Evolutionary conservation across 2,329 filamentous ascomycete genomes (phyloP).

Genomic region (Alternaria ventricosa): DNA sequence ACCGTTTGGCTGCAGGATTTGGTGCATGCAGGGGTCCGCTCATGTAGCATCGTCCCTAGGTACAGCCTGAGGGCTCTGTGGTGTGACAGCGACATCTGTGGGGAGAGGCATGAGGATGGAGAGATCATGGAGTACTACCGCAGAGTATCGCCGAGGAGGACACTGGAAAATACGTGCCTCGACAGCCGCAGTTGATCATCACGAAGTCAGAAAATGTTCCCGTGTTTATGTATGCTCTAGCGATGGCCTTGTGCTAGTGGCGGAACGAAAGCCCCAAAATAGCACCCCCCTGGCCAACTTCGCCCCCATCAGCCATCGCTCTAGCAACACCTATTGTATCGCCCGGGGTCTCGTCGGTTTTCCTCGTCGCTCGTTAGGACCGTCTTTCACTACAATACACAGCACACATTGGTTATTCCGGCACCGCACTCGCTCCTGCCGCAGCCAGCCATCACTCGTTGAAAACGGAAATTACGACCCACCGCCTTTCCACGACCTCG

Average conservation of each 20-base stretch:
- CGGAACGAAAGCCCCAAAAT: constrained; percentile 20
- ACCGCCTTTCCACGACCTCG: not conserved
- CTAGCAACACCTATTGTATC: constrained; percentile 28
- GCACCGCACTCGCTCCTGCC: constrained; percentile 19
- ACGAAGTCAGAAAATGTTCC: not conserved
- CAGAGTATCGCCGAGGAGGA: not conserved
- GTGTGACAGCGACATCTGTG: not conserved
- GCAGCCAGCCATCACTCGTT: constrained; percentile 36
- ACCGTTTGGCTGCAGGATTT: not conserved
- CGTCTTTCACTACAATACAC: constrained; percentile 7
- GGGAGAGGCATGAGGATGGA: not conserved
- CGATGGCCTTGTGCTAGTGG: not conserved
- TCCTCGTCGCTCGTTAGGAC: constrained; percentile 31
- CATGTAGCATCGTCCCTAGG: constrained; percentile 3
- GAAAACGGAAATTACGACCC: constrained; percentile 19
- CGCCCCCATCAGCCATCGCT: constrained; percentile 16
- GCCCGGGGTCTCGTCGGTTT: constrained; percentile 9
- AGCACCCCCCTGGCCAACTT: constrained; percentile 11
- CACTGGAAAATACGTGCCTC: not conserved
- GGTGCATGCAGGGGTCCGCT: not conserved
- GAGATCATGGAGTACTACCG: not conserved
- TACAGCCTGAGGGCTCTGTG: not conserved
- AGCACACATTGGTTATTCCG: constrained; percentile 4
- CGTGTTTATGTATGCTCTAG: constrained; percentile 13
- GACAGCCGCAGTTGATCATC: not conserved